Evolutionary conservation across 1,284 basidiomycete genomes (phyloP).

Genomic region (Puccinia polysora): DNA sequence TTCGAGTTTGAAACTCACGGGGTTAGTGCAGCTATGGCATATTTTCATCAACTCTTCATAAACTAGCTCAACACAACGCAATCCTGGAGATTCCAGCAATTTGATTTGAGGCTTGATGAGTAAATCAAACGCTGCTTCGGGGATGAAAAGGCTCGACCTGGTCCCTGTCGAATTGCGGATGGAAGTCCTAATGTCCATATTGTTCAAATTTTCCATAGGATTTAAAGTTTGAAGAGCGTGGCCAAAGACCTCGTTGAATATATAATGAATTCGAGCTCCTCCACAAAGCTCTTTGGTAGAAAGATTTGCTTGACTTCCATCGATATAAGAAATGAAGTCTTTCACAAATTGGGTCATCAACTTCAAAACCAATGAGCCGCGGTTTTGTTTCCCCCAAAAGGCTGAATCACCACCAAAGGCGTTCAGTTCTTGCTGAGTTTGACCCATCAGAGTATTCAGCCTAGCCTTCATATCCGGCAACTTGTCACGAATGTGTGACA

Average conservation of each 20-base stretch:
- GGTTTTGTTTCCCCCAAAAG: constrained; percentile 84
- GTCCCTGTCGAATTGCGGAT: constrained; percentile 98
- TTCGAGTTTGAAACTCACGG: constrained; percentile 58
- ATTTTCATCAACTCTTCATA: constrained; percentile 99
- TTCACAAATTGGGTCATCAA: constrained; percentile 99
- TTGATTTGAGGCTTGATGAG: constrained; percentile 99
- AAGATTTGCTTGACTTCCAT: constrained; percentile 93
- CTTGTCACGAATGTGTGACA: constrained; percentile 98
- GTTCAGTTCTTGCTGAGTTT: constrained; percentile 96
- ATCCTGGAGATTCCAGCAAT: constrained; percentile 82
- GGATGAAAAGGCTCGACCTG: constrained; percentile 89
- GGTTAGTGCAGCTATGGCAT: constrained; percentile 93
- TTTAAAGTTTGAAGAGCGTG: constrained; percentile 84
- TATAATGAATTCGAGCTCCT: constrained; percentile 96
- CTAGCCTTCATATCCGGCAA: constrained; percentile 99
- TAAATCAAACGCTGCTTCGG: constrained; percentile 94
- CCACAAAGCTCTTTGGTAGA: constrained; percentile 98
- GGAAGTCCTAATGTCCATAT: constrained; percentile 93
- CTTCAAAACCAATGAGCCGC: constrained; percentile 66
- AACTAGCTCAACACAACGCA: constrained; percentile 94
- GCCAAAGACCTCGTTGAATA: constrained; percentile 98
- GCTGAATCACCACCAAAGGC: constrained; percentile 84
- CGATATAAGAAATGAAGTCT: constrained; percentile 95
- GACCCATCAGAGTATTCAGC: constrained; percentile 95
- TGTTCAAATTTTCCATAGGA: constrained; percentile 81